Evolutionary conservation across 495 filamentous ascomycete genomes (phyloP).

Genomic region (Trichoderma erinaceum): DNA sequence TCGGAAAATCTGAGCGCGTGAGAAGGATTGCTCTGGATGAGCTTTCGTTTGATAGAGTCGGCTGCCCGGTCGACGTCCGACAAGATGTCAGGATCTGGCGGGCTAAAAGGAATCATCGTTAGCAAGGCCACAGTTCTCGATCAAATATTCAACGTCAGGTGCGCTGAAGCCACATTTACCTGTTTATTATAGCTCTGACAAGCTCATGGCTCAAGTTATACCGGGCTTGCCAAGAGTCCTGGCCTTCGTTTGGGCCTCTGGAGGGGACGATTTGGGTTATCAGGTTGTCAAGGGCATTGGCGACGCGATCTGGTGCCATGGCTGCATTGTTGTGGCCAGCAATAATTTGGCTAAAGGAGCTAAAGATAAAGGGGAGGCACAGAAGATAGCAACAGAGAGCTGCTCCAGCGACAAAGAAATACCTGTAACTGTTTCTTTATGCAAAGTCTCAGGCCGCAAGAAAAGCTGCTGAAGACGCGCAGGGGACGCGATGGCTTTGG

Average conservation of each 20-base stretch:
- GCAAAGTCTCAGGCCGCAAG: not conserved
- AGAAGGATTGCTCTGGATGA: conserved; percentile 72
- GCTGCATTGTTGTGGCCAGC: conserved; percentile 26
- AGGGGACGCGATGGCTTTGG: not conserved
- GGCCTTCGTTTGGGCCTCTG: conserved; percentile 40
- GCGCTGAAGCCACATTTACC: conserved; percentile 27
- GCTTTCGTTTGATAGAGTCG: conserved; percentile 81
- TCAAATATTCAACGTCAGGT: not conserved
- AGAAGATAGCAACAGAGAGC: not conserved
- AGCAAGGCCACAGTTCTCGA: not conserved
- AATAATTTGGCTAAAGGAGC: too few species aligned
- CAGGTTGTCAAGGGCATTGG: conserved; percentile 51
- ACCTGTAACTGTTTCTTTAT: not conserved
- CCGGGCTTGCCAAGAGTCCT: conserved; percentile 43
- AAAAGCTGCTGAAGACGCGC: not conserved
- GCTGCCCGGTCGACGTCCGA: conserved; percentile 81
- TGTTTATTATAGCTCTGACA: conserved; percentile 44
- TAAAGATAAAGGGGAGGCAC: not conserved
- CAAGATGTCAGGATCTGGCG: conserved; percentile 30
- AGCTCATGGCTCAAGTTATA: conserved; percentile 48
- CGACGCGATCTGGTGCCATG: conserved; percentile 42
- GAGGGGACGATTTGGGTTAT: conserved; percentile 48
- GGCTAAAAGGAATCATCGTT: conserved; percentile 22
- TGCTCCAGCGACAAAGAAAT: not conserved
- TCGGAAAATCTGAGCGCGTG: conserved; percentile 84